Evolutionary conservation across 331 rosid genomes (phyloP).

Genomic region (Quercus lobata): DNA sequence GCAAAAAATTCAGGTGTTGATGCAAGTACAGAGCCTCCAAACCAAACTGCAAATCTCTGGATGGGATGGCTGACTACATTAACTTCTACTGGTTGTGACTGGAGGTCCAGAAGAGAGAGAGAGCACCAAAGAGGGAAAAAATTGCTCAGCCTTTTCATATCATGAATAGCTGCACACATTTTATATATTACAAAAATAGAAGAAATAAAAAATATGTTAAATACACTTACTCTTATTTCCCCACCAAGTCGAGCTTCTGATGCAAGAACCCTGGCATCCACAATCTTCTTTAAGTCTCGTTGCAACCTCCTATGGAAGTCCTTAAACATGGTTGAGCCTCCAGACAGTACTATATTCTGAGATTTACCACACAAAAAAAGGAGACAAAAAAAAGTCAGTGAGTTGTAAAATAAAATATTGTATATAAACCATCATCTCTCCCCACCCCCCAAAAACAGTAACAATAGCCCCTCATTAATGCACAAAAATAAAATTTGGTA

Average conservation of each 20-base stretch:
- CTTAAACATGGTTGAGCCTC: conserved; percentile 99
- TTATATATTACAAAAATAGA: background rate
- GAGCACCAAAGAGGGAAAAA: background rate
- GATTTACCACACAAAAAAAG: conserved; percentile 4
- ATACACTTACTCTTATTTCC: conserved; percentile 62
- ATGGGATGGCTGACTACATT: conserved; percentile 95
- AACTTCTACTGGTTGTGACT: conserved; percentile 98
- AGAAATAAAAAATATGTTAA: conserved; percentile 2
- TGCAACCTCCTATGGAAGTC: conserved; percentile 98
- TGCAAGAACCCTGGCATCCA: conserved; percentile 84
- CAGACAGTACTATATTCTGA: conserved; percentile 94
- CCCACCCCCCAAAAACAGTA: too few species aligned
- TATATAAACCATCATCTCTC: background rate
- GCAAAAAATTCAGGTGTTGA: conserved; percentile 94
- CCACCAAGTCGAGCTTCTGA: conserved; percentile 81
- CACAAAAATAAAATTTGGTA: background rate
- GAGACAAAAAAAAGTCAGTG: background rate
- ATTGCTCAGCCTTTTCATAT: background rate
- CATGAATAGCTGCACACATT: background rate
- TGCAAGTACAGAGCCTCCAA: conserved; percentile 99
- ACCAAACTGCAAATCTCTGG: conserved; percentile 99
- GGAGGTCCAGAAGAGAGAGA: conserved; percentile 11
- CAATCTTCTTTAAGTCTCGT: conserved; percentile 90
- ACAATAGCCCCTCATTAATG: background rate
- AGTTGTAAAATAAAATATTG: background rate